Conservation (phyloP, 129 eudicot genomes). For the Lactuca sativa region DNA sequence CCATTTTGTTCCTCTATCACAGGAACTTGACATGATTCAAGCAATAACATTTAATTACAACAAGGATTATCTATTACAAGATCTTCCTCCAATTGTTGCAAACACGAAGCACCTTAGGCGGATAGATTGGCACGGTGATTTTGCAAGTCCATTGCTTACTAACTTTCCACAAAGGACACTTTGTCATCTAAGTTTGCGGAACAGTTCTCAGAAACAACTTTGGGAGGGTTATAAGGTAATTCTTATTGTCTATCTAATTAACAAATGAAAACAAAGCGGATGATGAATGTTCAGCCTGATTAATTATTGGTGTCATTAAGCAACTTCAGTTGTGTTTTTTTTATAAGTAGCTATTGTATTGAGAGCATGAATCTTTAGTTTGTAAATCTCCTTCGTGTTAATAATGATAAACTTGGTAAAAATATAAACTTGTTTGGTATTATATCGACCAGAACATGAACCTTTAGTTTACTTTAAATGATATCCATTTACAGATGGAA, state of each 20-base stretch:
- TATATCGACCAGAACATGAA: neutral
- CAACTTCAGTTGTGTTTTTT: neutral
- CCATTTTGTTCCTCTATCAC: neutral
- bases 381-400: neutral
- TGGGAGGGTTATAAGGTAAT: constrained; percentile 2
- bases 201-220: neutral
- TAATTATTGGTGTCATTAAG: neutral
- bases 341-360: neutral
- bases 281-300: neutral
- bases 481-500: neutral
- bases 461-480: neutral
- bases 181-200: neutral
- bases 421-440: neutral
- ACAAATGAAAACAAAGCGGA: neutral
- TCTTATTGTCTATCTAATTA: neutral
- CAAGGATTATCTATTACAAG: neutral
- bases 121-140: neutral
- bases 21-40: neutral
- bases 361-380: neutral
- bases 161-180: constrained; percentile 1
- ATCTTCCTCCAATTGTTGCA: neutral
- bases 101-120: neutral
- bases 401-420: neutral
- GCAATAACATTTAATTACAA: neutral
- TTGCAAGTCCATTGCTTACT: neutral